Base-by-base conservation (phyloP, 2,329 filamentous ascomycete genomes). In the Fusarium sp. region DNA sequence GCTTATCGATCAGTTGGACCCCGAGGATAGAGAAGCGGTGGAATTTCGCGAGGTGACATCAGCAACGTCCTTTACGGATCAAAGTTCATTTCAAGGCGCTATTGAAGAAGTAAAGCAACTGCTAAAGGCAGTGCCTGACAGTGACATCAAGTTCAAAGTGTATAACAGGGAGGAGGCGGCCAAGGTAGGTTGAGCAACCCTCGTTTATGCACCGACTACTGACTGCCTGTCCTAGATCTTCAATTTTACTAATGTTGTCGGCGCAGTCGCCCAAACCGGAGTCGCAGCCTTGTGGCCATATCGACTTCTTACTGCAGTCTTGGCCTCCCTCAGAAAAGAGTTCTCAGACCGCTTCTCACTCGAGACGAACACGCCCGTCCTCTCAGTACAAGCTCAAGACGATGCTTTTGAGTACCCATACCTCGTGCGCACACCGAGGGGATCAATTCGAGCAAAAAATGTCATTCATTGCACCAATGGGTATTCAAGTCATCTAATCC, bases 401-500 rank as follows among this genome's bases (percentile, higher is more conserved):
- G 34, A 42, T 3, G 36, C 60, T 17, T 13, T 68, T 18, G 13
- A 61, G 0, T 66, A 78, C 20, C 83, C 79, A 5, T 88, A 86
- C 72, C 71, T 78, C 3, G 62, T 89, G 1, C 66, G 78, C 2
- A 90, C 89, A 0, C 63, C 74, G 0, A 80, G 86, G n/a, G 88
- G 88, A 3, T 70, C 50, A 0, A 82, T 90, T 14, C 76, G 74
- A 5, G 82, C 87, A 20, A 81, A 80, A 4, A 83, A 89, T 56
- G 79, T 91, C 9, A 81, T 91, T 10, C 87, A 91, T 71, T 87
- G 87, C 45, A 90, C 88, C 4, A 90, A 91, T 71, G 87, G 82
- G 3, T 86, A 86, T 70, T 82, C 85, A 0, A 79, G 84, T 0
- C 84, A 88, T 48, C 82, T 90, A 10, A 78, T 90, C 6, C 87